Percentiles rank a stretch among this genome's conserved stretches.
Conservation (phyloP, 2,329 filamentous ascomycete genomes). For the Phoma sp. region DNA sequence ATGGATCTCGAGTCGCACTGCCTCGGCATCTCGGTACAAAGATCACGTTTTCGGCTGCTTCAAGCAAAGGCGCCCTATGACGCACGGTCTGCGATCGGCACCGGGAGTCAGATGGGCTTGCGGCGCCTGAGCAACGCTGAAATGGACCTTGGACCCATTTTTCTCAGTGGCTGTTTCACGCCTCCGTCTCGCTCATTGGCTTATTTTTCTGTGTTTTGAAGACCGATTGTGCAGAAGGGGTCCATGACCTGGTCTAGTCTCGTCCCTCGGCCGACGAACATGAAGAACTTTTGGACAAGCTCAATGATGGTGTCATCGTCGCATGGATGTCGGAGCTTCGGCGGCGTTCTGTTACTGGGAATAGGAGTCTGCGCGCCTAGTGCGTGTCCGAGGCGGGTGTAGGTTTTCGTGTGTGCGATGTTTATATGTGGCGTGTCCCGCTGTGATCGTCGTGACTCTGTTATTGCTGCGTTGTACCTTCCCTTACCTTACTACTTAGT, state of each 20-base stretch:
- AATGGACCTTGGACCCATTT: constrained; percentile 3
- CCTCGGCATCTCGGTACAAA: constrained; percentile 13
- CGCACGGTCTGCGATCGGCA: constrained; percentile 11
- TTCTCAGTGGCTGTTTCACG: constrained; percentile 10
- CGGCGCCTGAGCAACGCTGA: constrained; percentile 12
- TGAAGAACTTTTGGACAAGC: constrained; percentile 13
- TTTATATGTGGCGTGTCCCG: constrained; percentile 22
- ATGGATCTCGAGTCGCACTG: constrained; percentile 1
- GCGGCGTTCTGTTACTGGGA: constrained; percentile 5
- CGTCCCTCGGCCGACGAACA: constrained; percentile 11
- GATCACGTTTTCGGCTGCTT: constrained; percentile 2
- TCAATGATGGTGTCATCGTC: constrained; percentile 15
- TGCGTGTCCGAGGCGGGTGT: not conserved
- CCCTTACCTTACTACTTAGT: constrained; percentile 7
- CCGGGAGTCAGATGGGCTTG: constrained; percentile 1
- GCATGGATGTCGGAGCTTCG: constrained; percentile 4
- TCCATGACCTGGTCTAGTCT: constrained; percentile 3
- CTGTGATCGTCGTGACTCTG: constrained; percentile 6
- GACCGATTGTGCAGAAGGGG: not conserved
- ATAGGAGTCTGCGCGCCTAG: constrained; percentile 11
- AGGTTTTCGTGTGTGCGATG: not conserved
- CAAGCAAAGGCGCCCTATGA: constrained; percentile 2
- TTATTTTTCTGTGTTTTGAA: not conserved
- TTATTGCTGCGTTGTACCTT: constrained; percentile 7
- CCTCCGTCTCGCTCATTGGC: constrained; percentile 2